Evolutionary conservation across 495 filamentous ascomycete genomes (phyloP).

Genomic region (Aspergillus indologenus): DNA sequence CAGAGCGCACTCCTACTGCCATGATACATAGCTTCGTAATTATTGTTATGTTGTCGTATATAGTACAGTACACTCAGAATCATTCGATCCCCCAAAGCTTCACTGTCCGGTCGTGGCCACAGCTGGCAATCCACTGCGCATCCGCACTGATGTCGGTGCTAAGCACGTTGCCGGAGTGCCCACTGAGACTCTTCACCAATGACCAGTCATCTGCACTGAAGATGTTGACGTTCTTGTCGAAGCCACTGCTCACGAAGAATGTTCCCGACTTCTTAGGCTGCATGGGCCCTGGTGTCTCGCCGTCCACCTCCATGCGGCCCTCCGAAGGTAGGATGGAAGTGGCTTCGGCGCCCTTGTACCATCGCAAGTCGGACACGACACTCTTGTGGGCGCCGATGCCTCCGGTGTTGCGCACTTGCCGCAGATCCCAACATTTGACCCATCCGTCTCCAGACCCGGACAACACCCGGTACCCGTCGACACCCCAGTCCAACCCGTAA

Average conservation of each 20-base stretch:
- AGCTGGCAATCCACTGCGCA: conserved; percentile 86
- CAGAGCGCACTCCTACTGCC: neutral
- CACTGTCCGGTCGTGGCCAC: conserved; percentile 89
- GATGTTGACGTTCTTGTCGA: conserved; percentile 93
- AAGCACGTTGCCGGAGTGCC: conserved; percentile 87
- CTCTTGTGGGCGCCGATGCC: conserved; percentile 89
- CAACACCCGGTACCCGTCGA: conserved; percentile 83
- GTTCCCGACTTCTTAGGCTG: conserved; percentile 71
- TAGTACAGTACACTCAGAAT: conserved; percentile 10
- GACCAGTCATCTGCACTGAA: conserved; percentile 97
- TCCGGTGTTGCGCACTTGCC: conserved; percentile 77
- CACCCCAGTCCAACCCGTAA: conserved; percentile 86
- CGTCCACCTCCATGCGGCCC: conserved; percentile 55
- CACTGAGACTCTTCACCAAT: conserved; percentile 78
- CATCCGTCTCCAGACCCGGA: conserved; percentile 92
- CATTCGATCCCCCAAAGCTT: conserved; percentile 95
- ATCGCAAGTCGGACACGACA: conserved; percentile 86
- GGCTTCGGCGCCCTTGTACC: conserved; percentile 78
- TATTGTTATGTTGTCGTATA: neutral
- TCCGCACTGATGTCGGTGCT: conserved; percentile 83
- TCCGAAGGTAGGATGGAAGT: conserved; percentile 53
- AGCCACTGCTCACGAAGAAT: conserved; percentile 85
- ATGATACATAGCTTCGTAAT: neutral
- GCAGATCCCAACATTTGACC: conserved; percentile 96
- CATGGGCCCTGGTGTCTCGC: conserved; percentile 28